Conservation (phyloP, 345 rosid genomes). For the Eucalyptus decipiens region DNA sequence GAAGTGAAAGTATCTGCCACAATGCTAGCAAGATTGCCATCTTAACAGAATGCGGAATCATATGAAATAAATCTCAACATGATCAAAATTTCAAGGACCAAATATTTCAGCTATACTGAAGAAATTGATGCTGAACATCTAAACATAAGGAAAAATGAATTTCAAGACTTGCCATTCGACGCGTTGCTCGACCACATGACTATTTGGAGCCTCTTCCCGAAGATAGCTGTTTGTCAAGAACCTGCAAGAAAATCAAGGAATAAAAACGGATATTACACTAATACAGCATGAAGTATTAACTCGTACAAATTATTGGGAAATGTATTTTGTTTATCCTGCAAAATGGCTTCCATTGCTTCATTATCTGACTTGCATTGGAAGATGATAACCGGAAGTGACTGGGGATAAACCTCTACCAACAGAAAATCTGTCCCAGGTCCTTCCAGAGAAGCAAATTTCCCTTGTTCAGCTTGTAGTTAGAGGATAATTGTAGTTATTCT, state of each 20-base stretch:
- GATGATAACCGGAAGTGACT: not conserved
- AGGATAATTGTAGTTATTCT: not conserved
- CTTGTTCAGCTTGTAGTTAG: not conserved
- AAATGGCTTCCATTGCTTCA: not conserved
- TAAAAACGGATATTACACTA: not conserved
- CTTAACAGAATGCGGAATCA: not conserved
- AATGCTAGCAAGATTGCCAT: not conserved
- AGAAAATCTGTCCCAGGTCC: not conserved
- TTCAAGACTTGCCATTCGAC: slow-evolving; percentile 85
- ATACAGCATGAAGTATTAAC: not conserved
- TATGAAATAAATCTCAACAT: not conserved
- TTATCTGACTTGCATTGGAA: not conserved
- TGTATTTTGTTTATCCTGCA: not conserved
- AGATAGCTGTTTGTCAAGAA: slow-evolving; percentile 88
- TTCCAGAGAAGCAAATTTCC: not conserved
- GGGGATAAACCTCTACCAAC: not conserved
- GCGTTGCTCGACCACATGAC: slow-evolving; percentile 97
- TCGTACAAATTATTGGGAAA: not conserved
- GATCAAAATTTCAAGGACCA: not conserved
- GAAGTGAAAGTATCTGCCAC: not conserved
- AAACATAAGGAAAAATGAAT: not conserved
- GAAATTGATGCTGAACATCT: not conserved
- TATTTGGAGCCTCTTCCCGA: slow-evolving; percentile 93
- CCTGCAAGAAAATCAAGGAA: slow-evolving; percentile 25
- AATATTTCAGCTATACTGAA: not conserved